Evolutionary conservation across 176 grass and related monocot genomes (phyloP).

Genomic region (Bromus sterilis): DNA sequence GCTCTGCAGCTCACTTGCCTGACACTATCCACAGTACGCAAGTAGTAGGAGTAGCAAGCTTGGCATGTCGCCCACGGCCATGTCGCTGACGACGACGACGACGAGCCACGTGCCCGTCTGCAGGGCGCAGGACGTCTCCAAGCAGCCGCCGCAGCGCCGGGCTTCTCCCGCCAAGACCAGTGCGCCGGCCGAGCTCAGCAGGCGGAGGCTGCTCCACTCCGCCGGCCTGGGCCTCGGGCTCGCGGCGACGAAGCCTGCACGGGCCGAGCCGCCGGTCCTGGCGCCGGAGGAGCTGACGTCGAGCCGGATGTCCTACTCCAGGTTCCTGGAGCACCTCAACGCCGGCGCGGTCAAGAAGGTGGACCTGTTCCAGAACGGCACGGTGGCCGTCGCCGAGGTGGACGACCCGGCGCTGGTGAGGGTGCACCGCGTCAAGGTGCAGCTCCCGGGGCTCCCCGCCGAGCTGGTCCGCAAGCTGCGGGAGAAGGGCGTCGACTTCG

Average conservation of each 20-base stretch:
- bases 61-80: slow-evolving; percentile 24
- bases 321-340: slow-evolving; percentile 69
- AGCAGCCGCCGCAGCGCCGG: slow-evolving; percentile 14
- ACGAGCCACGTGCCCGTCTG: slow-evolving; percentile 39
- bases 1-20: not conserved
- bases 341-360: slow-evolving; percentile 53
- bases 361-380: slow-evolving; percentile 67
- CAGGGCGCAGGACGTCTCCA: slow-evolving; percentile 41
- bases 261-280: slow-evolving; percentile 3
- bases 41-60: not conserved
- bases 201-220: slow-evolving; percentile 45
- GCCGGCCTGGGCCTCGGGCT: slow-evolving; percentile 39
- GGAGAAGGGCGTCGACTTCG: slow-evolving; percentile 63
- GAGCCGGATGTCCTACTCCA: slow-evolving; percentile 62
- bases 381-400: slow-evolving; percentile 57
- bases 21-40: not conserved
- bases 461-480: slow-evolving; percentile 61
- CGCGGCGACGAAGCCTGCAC: not conserved
- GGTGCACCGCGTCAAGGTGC: slow-evolving; percentile 59
- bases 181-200: not conserved
- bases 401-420: slow-evolving; percentile 33
- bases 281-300: slow-evolving; percentile 38
- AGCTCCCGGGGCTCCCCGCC: slow-evolving; percentile 45
- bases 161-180: not conserved
- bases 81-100: slow-evolving; percentile 34